These are phyloP conservation scores for Blastocladiella emersonii DNA, from an alignment of 371 early-diverging fungal species.

Conservation along the genomic window DNA sequence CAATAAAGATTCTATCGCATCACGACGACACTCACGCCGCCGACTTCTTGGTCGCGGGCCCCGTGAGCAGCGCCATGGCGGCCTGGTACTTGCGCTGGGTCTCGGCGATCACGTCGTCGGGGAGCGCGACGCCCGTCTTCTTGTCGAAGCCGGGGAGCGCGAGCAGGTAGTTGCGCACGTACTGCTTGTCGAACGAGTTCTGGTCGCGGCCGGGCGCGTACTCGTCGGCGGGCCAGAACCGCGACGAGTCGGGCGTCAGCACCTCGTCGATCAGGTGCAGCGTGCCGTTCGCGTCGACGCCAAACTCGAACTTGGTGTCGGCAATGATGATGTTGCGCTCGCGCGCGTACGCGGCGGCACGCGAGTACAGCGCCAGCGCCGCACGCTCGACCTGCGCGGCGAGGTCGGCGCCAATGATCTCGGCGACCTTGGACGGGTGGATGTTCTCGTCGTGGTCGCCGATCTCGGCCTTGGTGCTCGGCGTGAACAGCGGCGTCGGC, in stretches of 20 bases:
- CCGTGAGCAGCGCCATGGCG: conserved; percentile 72
- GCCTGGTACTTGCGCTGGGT: conserved; percentile 81
- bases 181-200: conserved; percentile 93
- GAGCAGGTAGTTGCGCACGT: conserved; percentile 80
- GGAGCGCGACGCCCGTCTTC: conserved; percentile 63
- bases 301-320: conserved; percentile 98
- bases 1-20: too few relatives aligned
- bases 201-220: conserved; percentile 72
- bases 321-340: conserved; percentile 89
- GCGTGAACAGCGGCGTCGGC: conserved; percentile 76
- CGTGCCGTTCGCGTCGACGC: conserved; percentile 63
- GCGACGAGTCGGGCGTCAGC: conserved; percentile 92
- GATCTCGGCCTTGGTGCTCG: conserved; percentile 93
- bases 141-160: conserved; percentile 76
- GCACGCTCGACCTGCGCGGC: conserved; percentile 28
- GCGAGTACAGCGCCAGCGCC: conserved; percentile 26
- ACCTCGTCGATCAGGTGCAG: conserved; percentile 88
- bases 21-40: too few relatives aligned
- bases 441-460: conserved; percentile 97
- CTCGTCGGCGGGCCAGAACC: conserved; percentile 83
- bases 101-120: conserved; percentile 62
- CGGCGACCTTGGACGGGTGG: conserved; percentile 78
- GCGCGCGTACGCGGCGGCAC: conserved; percentile 69
- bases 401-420: conserved; percentile 61
- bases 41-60: too few relatives aligned